A percentile compares a stretch with the other conserved stretches of the same genome.
phyloP scores from a whole-genome alignment of 2,329 filamentous ascomycete species.

The Sphaerulina populicola region DNA sequence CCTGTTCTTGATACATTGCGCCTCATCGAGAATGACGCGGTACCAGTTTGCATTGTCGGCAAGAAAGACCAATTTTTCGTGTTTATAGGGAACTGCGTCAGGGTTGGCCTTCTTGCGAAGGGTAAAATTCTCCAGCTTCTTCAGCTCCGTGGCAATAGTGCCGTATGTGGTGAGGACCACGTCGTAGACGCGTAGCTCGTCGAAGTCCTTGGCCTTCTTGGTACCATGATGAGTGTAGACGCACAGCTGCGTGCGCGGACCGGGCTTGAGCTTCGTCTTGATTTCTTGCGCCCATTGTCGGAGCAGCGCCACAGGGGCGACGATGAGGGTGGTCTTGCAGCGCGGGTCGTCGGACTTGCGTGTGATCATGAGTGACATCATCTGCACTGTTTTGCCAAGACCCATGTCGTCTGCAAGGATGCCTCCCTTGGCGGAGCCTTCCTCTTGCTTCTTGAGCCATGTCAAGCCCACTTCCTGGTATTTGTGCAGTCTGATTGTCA shows the following conservation, averaged over 20 bases:
- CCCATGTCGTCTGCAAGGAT: conserved; percentile 79
- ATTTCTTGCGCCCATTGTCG: conserved; percentile 83
- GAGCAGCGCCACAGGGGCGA: conserved; percentile 71
- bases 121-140: conserved; percentile 48
- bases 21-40: conserved; percentile 66
- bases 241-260: conserved; percentile 46
- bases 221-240: conserved; percentile 61
- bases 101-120: conserved; percentile 43
- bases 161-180: conserved; percentile 74
- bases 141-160: conserved; percentile 59
- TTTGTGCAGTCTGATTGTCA: conserved; percentile 63
- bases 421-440: conserved; percentile 62
- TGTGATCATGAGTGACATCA: conserved; percentile 65
- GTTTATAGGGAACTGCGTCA: conserved; percentile 28
- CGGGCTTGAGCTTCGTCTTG: conserved; percentile 54
- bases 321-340: conserved; percentile 68
- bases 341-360: conserved; percentile 52
- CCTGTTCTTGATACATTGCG: conserved; percentile 72
- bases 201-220: conserved; percentile 51
- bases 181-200: conserved; percentile 57
- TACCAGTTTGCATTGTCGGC: conserved; percentile 55
- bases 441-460: conserved; percentile 70
- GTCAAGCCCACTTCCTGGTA: conserved; percentile 72
- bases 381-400: conserved; percentile 75
- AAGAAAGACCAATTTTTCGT: conserved; percentile 31